A percentile compares a stretch with the other conserved stretches of the same genome.
phyloP scores from a whole-genome alignment of 192 early-diverging fungal species.

The Backusella psychrophila region DNA sequence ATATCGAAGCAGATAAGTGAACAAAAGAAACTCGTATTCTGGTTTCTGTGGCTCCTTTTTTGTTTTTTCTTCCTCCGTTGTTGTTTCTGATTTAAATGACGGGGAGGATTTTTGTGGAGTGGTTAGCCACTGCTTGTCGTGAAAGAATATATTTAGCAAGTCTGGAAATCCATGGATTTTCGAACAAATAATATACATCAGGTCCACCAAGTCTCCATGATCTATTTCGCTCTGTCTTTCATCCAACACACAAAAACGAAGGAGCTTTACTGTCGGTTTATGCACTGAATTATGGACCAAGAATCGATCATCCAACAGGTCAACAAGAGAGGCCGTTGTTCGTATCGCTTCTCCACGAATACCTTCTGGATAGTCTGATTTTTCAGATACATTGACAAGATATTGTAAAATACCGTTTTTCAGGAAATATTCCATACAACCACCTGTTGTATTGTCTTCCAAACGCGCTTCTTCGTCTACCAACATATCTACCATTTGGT shows the following conservation, averaged over 20 bases:
- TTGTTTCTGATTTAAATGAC: background rate
- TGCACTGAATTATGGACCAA: constrained; percentile 90
- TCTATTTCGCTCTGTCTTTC: constrained; percentile 50
- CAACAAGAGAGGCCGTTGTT: constrained; percentile 77
- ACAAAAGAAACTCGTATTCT: constrained; percentile 82
- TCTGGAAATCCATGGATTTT: constrained; percentile 79
- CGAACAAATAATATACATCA: constrained; percentile 75
- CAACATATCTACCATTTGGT: constrained; percentile 85
- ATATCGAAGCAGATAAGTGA: constrained; percentile 85
- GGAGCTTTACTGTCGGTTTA: constrained; percentile 77
- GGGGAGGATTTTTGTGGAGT: constrained; percentile 44
- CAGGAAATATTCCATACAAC: constrained; percentile 89
- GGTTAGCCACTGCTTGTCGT: constrained; percentile 61
- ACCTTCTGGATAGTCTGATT: constrained; percentile 71
- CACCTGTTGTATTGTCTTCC: constrained; percentile 72
- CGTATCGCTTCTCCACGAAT: constrained; percentile 78
- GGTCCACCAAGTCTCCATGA: constrained; percentile 64
- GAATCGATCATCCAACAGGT: constrained; percentile 84
- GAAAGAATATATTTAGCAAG: constrained; percentile 77
- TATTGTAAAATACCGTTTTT: constrained; percentile 78
- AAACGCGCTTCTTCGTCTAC: constrained; percentile 81
- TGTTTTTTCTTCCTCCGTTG: background rate
- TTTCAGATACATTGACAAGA: constrained; percentile 76
- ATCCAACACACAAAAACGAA: constrained; percentile 62
- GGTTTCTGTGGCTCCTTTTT: constrained; percentile 11